Evolutionary conservation across 1,139 yeast genomes (phyloP), one percentile per base, ranked within the genome.

Genomic region (Hyphopichia wangnamkhiaoensis): DNA sequence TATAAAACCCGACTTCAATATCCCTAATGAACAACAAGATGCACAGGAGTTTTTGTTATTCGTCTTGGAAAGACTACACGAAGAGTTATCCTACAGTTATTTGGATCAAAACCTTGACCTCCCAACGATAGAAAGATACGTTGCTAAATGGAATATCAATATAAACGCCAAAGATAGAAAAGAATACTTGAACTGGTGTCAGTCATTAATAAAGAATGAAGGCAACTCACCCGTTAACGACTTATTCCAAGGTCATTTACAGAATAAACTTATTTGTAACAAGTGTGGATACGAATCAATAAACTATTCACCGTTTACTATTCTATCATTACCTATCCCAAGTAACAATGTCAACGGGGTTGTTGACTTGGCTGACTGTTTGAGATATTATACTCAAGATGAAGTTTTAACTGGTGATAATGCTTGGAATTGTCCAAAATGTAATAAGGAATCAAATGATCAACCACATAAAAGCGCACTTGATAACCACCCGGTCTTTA

Each of bases 401-500:
- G 94, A 85, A 57, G 59, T 81, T 1, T 61, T 85, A 38, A 74
- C 79, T 9, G 89, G 86, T 14, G 90, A 84, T 23, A 83, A 85
- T 58, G 84, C 87, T 7, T 85, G 94, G 94, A 72, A 78, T 45
- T 85, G 94, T 62, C 88, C 93, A 2, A 73, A 74, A 39, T 85
- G 94, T 63, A 68, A 74, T 33, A 65, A 68, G 33, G 57, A 5
- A n/a, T 13, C 34, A 13, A 19, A 24, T 7, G 13, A 33, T 31
- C 19, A 25, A 23, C 13, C 24, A 17, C 23, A 19, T 8, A 8
- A 24, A 8, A 43, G 46, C 38, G 49, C 55, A 2, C 53, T 68
- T 27, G 74, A 68, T 37, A 53, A 53, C 37, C 73, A 68, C 47
- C 74, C 74, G 16, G 71, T 72, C 15, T 63, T 71, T 50, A 54